Conservation (phyloP, 1,284 basidiomycete genomes). For the Phaffia rhodozyma region DNA sequence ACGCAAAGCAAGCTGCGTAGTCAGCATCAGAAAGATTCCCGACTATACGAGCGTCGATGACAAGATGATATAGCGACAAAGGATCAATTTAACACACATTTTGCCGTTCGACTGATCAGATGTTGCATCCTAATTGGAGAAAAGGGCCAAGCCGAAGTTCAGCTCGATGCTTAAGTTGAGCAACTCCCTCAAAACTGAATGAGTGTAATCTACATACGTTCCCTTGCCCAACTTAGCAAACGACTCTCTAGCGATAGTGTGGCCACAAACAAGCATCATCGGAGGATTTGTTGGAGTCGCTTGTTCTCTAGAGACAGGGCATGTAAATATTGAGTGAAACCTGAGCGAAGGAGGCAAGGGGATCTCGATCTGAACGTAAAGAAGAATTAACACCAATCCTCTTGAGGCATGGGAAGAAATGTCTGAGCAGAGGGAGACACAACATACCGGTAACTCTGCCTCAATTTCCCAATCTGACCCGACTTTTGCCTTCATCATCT, state of each 20-base stretch:
- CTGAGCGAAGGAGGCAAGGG: constrained; percentile 70
- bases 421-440: not conserved
- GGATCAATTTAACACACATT: constrained; percentile 23
- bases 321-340: constrained; percentile 95
- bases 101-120: constrained; percentile 26
- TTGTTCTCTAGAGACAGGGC: constrained; percentile 96
- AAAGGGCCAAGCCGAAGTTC: not conserved
- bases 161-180: not conserved
- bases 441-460: constrained; percentile 73
- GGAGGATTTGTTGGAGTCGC: constrained; percentile 86
- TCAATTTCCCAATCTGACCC: constrained; percentile 83
- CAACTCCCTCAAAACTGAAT: not conserved
- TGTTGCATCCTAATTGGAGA: not conserved
- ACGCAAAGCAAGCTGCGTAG: not conserved
- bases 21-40: no score
- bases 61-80: not conserved
- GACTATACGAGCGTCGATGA: not conserved
- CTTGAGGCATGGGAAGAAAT: not conserved
- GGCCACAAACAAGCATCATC: constrained; percentile 94
- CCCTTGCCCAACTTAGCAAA: constrained; percentile 73
- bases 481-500: constrained; percentile 71
- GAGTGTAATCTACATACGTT: constrained; percentile 43
- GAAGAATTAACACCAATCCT: not conserved
- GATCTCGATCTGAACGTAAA: constrained; percentile 67
- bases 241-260: constrained; percentile 83